Percentiles rank a stretch among this genome's conserved stretches.
These are phyloP conservation scores for Byssochlamys sp. DNA, from an alignment of 2,329 filamentous ascomycete genomes.

Conservation along the genomic window DNA sequence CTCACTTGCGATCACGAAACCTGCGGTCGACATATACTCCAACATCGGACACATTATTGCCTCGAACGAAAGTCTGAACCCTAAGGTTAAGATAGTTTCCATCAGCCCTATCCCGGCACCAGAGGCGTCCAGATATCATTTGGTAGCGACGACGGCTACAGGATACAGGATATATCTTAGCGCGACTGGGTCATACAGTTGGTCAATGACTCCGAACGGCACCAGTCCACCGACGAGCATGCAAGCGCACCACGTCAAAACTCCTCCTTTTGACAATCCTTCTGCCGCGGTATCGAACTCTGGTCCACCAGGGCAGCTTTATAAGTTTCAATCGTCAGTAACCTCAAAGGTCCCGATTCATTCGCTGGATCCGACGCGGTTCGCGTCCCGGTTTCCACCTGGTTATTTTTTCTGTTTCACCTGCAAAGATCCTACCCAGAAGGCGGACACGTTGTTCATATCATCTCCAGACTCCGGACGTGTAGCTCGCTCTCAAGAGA, in stretches of 20 bases:
- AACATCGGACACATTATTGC: conserved; percentile 78
- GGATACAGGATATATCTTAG: conserved; percentile 89
- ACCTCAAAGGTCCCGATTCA: conserved; percentile 42
- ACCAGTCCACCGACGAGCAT: conserved; percentile 77
- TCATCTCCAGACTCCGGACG: conserved; percentile 79
- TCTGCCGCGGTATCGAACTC: conserved; percentile 17
- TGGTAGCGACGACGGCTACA: conserved; percentile 82
- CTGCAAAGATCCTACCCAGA: conserved; percentile 49
- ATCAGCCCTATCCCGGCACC: conserved; percentile 78
- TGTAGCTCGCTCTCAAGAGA: conserved; percentile 53
- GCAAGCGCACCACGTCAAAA: conserved; percentile 95
- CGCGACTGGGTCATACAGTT: conserved; percentile 62
- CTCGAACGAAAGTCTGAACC: conserved; percentile 60
- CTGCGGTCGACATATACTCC: conserved; percentile 45
- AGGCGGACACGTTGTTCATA: conserved; percentile 64
- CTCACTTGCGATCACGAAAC: conserved; percentile 47
- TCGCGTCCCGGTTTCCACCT: conserved; percentile 57
- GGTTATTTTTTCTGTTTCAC: conserved; percentile 88
- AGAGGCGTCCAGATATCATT: conserved; percentile 72
- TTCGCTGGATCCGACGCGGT: conserved; percentile 32
- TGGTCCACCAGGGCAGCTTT: conserved; percentile 14
- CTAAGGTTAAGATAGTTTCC: conserved; percentile 64
- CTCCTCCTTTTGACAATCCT: conserved; percentile 55
- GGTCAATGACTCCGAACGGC: conserved; percentile 46
- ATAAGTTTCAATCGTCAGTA: conserved; percentile 28